These are phyloP conservation scores for Colletotrichum filicis DNA, from an alignment of 2,329 filamentous ascomycete genomes.

Conservation along the genomic window DNA sequence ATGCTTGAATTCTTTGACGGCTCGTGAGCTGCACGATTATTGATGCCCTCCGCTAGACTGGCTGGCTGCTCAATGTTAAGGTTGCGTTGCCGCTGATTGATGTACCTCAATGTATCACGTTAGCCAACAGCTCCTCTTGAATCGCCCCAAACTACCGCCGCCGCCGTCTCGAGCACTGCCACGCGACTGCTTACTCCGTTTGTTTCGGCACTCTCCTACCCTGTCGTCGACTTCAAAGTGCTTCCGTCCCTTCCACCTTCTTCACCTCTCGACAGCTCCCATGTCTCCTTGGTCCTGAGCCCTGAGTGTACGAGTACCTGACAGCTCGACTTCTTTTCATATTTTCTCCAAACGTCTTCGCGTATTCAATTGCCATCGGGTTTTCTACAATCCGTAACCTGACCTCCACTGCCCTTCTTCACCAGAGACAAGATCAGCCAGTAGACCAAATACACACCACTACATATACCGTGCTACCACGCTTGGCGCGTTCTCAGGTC, in stretches of 20 bases:
- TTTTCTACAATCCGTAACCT: neutral
- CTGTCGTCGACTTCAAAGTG: neutral
- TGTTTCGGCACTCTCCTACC: neutral
- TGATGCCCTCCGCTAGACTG: neutral
- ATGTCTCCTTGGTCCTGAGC: neutral
- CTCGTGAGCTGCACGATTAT: no score
- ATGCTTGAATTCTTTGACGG: no score
- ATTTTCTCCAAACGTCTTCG: neutral
- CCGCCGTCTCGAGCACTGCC: slow-evolving; percentile 5
- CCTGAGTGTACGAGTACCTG: neutral
- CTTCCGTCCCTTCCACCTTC: neutral
- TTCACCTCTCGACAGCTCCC: neutral
- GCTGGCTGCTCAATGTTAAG: neutral
- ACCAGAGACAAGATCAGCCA: neutral
- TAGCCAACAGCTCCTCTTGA: neutral
- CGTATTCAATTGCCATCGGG: neutral
- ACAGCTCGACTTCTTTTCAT: neutral
- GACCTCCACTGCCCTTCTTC: no score
- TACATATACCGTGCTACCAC: neutral
- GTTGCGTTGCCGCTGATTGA: neutral
- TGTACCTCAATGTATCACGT: neutral
- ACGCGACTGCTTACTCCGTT: slow-evolving; percentile 31
- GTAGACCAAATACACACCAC: neutral
- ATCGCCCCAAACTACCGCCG: slow-evolving; percentile 1
- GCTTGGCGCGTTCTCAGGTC: neutral